Evolutionary conservation across 371 early-diverging fungal species (phyloP).

Genomic region (Syncephalastrum contaminatum): DNA sequence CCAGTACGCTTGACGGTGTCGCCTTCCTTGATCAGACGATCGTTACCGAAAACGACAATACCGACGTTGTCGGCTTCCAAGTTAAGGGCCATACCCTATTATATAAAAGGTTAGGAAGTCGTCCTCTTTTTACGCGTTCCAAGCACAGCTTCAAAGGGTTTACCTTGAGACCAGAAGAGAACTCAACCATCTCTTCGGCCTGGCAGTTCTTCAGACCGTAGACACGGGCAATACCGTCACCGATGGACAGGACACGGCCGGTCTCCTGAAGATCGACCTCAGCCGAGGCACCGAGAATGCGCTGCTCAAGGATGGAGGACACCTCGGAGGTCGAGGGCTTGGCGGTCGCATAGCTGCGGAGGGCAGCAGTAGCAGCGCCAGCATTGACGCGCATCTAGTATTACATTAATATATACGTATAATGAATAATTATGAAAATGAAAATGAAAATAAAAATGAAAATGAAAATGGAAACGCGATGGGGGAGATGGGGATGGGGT

Average conservation of each 20-base stretch:
- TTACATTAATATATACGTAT: too few species aligned
- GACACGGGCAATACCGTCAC: slow-evolving; percentile 98
- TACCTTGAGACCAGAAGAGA: slow-evolving; percentile 93
- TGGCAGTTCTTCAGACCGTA: slow-evolving; percentile 94
- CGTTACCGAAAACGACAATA: slow-evolving; percentile 98
- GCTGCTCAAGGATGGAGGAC: slow-evolving; percentile 87
- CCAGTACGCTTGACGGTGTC: slow-evolving; percentile 97
- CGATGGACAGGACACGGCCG: slow-evolving; percentile 95
- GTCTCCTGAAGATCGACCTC: slow-evolving; percentile 91
- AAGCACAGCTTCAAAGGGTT: neutral
- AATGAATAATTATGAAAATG: neutral
- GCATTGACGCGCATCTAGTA: slow-evolving; percentile 40
- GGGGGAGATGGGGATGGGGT: neutral
- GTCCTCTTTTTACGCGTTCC: neutral
- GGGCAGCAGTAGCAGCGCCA: slow-evolving; percentile 40
- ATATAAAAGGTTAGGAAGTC: neutral
- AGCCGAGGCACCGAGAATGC: slow-evolving; percentile 81
- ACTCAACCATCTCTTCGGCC: slow-evolving; percentile 99
- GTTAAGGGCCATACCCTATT: slow-evolving; percentile 96
- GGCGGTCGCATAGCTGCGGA: slow-evolving; percentile 55
- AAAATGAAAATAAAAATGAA: neutral
- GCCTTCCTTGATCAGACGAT: slow-evolving; percentile 88
- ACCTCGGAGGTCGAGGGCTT: slow-evolving; percentile 74
- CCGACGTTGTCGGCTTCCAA: slow-evolving; percentile 98
- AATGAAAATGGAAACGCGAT: neutral